phyloP scores from a whole-genome alignment of 768 basidiomycete species.

The Lactarius vividus region DNA sequence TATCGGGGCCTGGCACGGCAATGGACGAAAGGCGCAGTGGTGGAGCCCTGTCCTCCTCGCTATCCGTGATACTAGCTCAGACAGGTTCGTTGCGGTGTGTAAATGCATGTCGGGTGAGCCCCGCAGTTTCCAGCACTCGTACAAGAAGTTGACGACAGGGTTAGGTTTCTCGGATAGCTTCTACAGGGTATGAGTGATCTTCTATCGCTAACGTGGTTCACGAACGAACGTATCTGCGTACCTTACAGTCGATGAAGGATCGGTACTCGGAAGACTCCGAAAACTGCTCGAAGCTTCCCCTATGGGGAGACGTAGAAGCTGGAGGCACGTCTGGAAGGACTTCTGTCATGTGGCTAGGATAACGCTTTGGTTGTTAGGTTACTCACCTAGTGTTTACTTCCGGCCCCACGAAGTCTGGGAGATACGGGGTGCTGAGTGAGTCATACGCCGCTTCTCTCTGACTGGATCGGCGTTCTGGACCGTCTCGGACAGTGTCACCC shows the following conservation, averaged over 20 bases:
- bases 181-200: slow-evolving; percentile 55
- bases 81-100: slow-evolving; percentile 71
- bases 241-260: slow-evolving; percentile 52
- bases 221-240: slow-evolving; percentile 6
- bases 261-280: slow-evolving; percentile 62
- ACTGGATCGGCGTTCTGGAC: not conserved
- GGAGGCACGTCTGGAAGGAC: slow-evolving; percentile 47
- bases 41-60: slow-evolving; percentile 89
- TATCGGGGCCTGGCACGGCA: slow-evolving; percentile 85
- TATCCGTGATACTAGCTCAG: slow-evolving; percentile 62
- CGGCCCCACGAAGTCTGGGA: slow-evolving; percentile 84
- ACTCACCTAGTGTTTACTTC: slow-evolving; percentile 66
- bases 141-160: not conserved
- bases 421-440: slow-evolving; percentile 73
- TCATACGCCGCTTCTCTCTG: slow-evolving; percentile 11
- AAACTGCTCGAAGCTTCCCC: slow-evolving; percentile 48
- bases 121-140: not conserved
- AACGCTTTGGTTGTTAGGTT: slow-evolving; percentile 41
- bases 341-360: slow-evolving; percentile 6
- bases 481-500: slow-evolving; percentile 55
- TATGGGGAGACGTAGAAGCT: slow-evolving; percentile 58
- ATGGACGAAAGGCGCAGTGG: slow-evolving; percentile 86
- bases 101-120: slow-evolving; percentile 86
- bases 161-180: slow-evolving; percentile 82
- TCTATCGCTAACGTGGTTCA: not conserved